Evolutionary conservation across 2,329 filamentous ascomycete genomes (phyloP).

Genomic region (Fusarium sp.): DNA sequence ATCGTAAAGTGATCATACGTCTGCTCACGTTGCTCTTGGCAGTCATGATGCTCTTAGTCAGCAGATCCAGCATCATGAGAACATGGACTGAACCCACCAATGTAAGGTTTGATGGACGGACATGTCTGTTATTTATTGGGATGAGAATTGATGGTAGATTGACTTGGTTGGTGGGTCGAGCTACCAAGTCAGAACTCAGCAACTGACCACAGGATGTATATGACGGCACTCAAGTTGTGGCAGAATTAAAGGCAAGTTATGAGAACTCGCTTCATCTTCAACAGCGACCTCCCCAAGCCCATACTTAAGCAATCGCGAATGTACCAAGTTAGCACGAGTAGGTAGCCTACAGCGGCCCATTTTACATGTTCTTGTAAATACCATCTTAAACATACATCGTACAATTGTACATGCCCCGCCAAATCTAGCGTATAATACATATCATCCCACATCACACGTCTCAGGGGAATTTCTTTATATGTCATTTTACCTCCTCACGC

Average conservation of each 20-base stretch:
- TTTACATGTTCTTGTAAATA: constrained; percentile 40
- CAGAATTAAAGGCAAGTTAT: neutral
- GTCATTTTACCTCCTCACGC: constrained; percentile 40
- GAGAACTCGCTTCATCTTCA: neutral
- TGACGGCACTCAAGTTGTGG: neutral
- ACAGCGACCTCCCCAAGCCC: neutral
- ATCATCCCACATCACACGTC: constrained; percentile 19
- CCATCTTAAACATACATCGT: constrained; percentile 43
- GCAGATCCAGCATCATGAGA: constrained; percentile 24
- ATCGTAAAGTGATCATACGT: constrained; percentile 17
- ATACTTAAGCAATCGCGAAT: neutral
- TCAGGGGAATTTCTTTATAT: neutral
- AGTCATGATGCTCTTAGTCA: constrained; percentile 38
- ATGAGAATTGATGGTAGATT: neutral
- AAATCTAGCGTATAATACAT: constrained; percentile 43
- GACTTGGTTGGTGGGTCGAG: too few species aligned
- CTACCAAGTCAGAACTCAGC: neutral
- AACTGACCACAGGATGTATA: neutral
- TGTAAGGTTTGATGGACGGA: neutral
- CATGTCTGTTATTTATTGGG: neutral
- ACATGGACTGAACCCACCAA: neutral
- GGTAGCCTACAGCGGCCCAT: constrained; percentile 18
- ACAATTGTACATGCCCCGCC: constrained; percentile 43
- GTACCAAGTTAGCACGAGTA: neutral
- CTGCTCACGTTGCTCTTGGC: constrained; percentile 14